Conservation (phyloP, 2,329 filamentous ascomycete species). For the Phyllosticta paracitricarpa region DNA sequence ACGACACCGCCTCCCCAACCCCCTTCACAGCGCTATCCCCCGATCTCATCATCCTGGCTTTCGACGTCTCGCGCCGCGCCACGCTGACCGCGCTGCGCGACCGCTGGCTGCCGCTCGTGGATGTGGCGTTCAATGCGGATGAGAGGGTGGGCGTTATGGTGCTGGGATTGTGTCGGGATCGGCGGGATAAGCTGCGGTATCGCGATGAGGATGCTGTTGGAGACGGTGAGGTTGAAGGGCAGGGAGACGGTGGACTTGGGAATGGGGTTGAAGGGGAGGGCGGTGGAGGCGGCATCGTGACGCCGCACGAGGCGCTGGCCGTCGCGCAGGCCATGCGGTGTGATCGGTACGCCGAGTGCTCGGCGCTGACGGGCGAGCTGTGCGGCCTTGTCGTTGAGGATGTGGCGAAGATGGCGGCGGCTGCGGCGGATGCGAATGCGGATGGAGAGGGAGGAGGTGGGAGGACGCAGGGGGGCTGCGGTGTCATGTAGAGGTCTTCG, state of each 20-base stretch:
- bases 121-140: conserved; percentile 43
- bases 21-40: conserved; percentile 47
- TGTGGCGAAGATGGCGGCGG: conserved; percentile 47
- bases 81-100: conserved; percentile 39
- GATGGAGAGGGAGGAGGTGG: conserved; percentile 26
- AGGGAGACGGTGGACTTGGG: conserved; percentile 21
- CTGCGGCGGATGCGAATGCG: conserved; percentile 32
- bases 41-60: conserved; percentile 48
- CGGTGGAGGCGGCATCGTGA: conserved; percentile 30
- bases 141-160: conserved; percentile 48
- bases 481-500: background rate
- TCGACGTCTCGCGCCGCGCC: conserved; percentile 44
- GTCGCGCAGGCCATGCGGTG: conserved; percentile 50
- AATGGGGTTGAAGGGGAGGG: background rate
- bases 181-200: conserved; percentile 32
- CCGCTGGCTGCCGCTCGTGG: conserved; percentile 35
- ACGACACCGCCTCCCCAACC: conserved; percentile 47
- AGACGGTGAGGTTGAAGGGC: conserved; percentile 17
- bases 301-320: conserved; percentile 40
- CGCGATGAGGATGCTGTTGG: conserved; percentile 15
- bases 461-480: background rate
- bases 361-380: conserved; percentile 50
- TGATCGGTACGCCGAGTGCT: conserved; percentile 55
- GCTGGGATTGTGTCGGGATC: conserved; percentile 49
- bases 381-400: conserved; percentile 52